Base-by-base conservation (phyloP, 352 stramenopile genomes). In the Globisporangium alternatum region DNA sequence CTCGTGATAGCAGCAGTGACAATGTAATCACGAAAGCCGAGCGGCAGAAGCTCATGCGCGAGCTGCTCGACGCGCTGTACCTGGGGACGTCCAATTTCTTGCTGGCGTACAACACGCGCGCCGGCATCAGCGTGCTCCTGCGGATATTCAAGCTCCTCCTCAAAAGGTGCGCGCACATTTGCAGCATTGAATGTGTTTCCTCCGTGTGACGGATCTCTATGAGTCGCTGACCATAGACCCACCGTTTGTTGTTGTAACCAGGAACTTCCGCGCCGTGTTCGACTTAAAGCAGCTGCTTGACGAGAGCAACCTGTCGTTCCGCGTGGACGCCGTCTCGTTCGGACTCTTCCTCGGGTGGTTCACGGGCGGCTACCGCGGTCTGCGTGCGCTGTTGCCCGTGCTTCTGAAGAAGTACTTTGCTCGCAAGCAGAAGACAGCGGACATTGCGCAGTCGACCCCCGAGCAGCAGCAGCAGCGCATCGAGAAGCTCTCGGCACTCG, bases 301-400 rank as follows among this genome's bases (percentile, higher is more conserved):
- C 59, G 88, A 96, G 60, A 84, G 82, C 56, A 72, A 92, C 56
- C 62, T 96, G 41, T 67, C 67, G 33, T 95, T 96, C 71, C 77
- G 88, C 55, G 82, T 95, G 19, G 88, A 96, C 45, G 86, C 88
- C 8, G 85, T 96, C n/a, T 73, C 80, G 37, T 83, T 95, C 60
- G 88, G 88, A 7, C 83, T 96, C 51, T 95, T 96, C 62, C 66
- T 96, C 45, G 86, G 88, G 33, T 90, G 80, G 73, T 95, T 95
- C 69, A 91, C 88, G 2, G 86, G 86, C 51, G 78, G 86, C 5
- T 96, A 95, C 69, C 72, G 77, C 28, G 84, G 73, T 0, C 58
- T 96, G 3, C 64, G 72, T 6, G 85, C 81, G 9, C 59, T 91
- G 37, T 65, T 91, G 3, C 86, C 76, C 2, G 66, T 79, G 37